Percentiles rank a stretch among this genome's conserved stretches.
phyloP scores from a whole-genome alignment of 2,329 filamentous ascomycete species.

The Aspergillus sp. region DNA sequence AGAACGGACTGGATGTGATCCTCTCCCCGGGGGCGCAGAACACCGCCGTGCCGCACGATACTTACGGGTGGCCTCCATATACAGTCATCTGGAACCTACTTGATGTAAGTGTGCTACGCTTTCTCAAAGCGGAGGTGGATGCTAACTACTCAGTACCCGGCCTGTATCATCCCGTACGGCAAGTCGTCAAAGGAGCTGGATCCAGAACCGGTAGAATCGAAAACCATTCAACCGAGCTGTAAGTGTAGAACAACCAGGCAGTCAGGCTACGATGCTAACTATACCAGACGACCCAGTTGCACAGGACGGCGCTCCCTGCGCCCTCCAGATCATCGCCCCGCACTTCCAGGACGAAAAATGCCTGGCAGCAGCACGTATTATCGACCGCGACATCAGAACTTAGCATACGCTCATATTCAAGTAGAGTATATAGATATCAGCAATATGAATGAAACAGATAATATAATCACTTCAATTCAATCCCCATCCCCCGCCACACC shows the following conservation, averaged over 20 bases:
- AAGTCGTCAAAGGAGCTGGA: constrained; percentile 44
- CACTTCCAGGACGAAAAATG: constrained; percentile 51
- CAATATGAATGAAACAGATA: too few relatives aligned
- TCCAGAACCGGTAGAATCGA: constrained; percentile 28
- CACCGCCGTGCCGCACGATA: constrained; percentile 53
- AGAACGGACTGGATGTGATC: constrained; percentile 49
- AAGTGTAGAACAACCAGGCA: constrained; percentile 3
- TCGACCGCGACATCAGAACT: constrained; percentile 24
- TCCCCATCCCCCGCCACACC: neutral
- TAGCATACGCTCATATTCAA: neutral
- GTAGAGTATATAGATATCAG: too few relatives aligned
- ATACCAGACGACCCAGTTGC: constrained; percentile 39
- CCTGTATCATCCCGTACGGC: constrained; percentile 48
- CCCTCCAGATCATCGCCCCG: constrained; percentile 48
- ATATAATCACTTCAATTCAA: neutral
- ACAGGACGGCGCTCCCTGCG: constrained; percentile 45
- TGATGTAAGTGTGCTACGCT: constrained; percentile 39
- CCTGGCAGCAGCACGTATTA: constrained; percentile 28
- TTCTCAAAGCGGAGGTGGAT: neutral
- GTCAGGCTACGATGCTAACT: constrained; percentile 6
- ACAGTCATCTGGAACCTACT: constrained; percentile 53
- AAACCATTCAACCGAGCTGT: constrained; percentile 26
- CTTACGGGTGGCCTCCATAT: constrained; percentile 36
- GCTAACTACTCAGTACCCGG: constrained; percentile 43
- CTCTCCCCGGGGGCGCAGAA: constrained; percentile 49